Evolutionary conservation across 805 yeast genomes (phyloP).

Genomic region (Naumovozyma castellii): DNA sequence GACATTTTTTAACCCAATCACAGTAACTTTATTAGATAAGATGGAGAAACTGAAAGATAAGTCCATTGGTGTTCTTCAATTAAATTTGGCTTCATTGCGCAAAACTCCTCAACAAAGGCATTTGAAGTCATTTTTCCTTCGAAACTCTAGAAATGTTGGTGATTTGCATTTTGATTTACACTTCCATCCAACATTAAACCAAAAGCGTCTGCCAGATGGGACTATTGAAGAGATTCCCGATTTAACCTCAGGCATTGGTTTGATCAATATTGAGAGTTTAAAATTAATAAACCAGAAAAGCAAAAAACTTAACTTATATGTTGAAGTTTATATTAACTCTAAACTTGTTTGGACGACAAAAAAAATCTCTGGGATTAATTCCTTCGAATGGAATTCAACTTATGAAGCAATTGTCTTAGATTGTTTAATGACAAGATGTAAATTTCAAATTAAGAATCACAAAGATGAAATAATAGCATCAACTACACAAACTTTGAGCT

Average conservation of each 20-base stretch:
- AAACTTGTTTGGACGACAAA: constrained; percentile 47
- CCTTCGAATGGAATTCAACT: constrained; percentile 56
- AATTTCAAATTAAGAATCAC: constrained; percentile 53
- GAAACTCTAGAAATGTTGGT: constrained; percentile 80
- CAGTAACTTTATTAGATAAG: constrained; percentile 60
- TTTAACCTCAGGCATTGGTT: constrained; percentile 82
- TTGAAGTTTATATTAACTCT: constrained; percentile 58
- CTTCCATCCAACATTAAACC: constrained; percentile 59
- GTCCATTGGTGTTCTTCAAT: constrained; percentile 61
- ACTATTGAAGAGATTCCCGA: constrained; percentile 79
- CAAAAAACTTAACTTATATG: constrained; percentile 51
- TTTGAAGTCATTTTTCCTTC: constrained; percentile 46
- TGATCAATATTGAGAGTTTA: constrained; percentile 37
- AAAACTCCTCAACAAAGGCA: constrained; percentile 41
- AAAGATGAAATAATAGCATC: constrained; percentile 50
- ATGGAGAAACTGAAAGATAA: constrained; percentile 67
- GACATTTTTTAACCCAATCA: constrained; percentile 71
- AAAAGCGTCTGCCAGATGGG: constrained; percentile 61
- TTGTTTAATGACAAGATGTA: constrained; percentile 54
- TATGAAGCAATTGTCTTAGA: constrained; percentile 59
- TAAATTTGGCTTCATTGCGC: constrained; percentile 56
- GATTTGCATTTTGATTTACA: constrained; percentile 55
- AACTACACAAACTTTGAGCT: constrained; percentile 43
- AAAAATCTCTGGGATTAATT: constrained; percentile 39
- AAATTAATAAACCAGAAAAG: constrained; percentile 29